Base-by-base conservation (phyloP, 2,329 filamentous ascomycete genomes). In the Dissoconium aciculare region DNA sequence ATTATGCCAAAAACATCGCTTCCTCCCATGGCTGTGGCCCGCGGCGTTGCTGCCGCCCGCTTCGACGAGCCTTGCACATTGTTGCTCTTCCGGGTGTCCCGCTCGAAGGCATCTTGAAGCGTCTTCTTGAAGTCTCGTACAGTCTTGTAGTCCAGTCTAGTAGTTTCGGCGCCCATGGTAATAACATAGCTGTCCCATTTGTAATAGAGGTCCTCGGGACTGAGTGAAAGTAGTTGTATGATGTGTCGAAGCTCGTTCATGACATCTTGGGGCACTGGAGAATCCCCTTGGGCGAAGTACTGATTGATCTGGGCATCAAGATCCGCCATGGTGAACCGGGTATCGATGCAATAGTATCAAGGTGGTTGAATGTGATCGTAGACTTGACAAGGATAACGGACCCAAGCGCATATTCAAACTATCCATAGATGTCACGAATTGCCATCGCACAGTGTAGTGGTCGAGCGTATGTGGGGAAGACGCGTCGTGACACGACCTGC, bases 181-280 rank as follows among this genome's bases (percentile, higher is more conserved):
- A 98, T 78, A 56, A 80, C 85, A 64, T 94, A 95, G 1, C 84
- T 87, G 56, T 98, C 89, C 89, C 89, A 98, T 66, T 95, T 95
- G 71, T 83, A 94, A 57, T 83, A 94, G 15, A 95, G 66, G 52
- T 95, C 89, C 54, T 95, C 76, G 17, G 75, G 67, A 11, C 74
- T 71, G 37, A 95, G 69, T 28, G 73, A 74, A 58, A 94, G 82
- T 37, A 95, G 66, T 32, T 77, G 74, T 60, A 89, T 69, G 52
- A 93, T 91, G 35, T 83, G 91, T 51, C 78, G 69, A 43, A 98
- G 64, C 59, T 94, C 85, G 31, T 67, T 62, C 41, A 83, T 62
- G 34, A 95, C 70, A 54, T 95, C 87, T 40, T 74, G 62, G 38
- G 82, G 71, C 4, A 95, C 64, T 21, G 69, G 59, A 37, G 35